phyloP scores from a whole-genome alignment of 495 filamentous ascomycete species.

The Neurospora tetrasperma region DNA sequence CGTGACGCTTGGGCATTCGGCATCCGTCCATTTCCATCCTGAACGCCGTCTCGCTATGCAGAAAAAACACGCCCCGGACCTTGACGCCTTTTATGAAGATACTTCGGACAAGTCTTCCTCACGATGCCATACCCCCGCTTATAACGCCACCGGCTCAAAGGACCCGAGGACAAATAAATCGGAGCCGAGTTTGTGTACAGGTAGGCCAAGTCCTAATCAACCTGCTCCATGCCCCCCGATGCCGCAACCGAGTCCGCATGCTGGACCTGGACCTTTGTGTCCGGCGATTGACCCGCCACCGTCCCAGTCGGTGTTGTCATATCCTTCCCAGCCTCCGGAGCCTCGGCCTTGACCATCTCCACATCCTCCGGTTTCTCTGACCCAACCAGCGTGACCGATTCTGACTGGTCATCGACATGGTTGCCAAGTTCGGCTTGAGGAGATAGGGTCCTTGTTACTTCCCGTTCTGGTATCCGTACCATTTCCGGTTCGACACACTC shows the following conservation, averaged over 20 bases:
- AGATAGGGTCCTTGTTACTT: neutral
- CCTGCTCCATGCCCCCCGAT: neutral
- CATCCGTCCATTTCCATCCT: neutral
- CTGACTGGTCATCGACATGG: neutral
- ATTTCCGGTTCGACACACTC: conserved; percentile 48
- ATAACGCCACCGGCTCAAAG: neutral
- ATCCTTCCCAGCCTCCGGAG: neutral
- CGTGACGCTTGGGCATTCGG: neutral
- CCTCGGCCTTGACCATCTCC: neutral
- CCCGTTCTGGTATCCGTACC: conserved; percentile 12
- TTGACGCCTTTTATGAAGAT: neutral
- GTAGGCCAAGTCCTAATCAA: neutral
- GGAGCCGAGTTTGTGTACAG: neutral
- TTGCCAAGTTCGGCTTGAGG: neutral
- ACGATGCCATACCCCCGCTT: neutral
- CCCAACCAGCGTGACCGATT: neutral
- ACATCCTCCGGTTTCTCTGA: neutral
- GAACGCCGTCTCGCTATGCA: neutral
- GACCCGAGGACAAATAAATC: neutral
- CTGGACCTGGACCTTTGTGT: neutral
- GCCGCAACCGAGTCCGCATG: neutral
- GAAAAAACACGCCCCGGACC: neutral
- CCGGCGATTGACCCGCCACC: neutral
- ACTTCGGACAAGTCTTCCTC: neutral
- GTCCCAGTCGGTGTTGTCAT: neutral